Conservation (phyloP, 2,329 filamentous ascomycete genomes). For the Ceratocystis ficicola region DNA sequence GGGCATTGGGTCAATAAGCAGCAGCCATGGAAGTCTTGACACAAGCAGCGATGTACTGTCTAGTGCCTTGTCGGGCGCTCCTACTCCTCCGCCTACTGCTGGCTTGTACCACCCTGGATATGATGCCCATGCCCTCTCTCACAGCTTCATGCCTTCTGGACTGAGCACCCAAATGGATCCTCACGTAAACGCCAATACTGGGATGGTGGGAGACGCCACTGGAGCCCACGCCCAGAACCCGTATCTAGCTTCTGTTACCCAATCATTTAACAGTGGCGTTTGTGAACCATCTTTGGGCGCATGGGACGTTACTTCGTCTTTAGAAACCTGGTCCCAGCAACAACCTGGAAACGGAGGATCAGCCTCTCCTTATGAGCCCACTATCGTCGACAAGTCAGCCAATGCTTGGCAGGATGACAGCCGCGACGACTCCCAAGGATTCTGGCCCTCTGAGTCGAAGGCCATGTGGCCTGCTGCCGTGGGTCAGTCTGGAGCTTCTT, state of each 20-base stretch:
- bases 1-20: slow-evolving; percentile 19
- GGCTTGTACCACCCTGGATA: slow-evolving; percentile 8
- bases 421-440: slow-evolving; percentile 12
- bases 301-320: slow-evolving; percentile 16
- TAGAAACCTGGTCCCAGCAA: slow-evolving; percentile 16
- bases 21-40: slow-evolving; percentile 19
- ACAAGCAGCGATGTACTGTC: slow-evolving; percentile 19
- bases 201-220: not conserved
- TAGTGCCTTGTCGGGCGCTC: slow-evolving; percentile 6
- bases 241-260: slow-evolving; percentile 13
- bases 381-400: slow-evolving; percentile 16
- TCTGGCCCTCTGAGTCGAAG: slow-evolving; percentile 15
- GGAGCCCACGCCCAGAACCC: not conserved
- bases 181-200: not conserved
- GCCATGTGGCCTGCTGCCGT: slow-evolving; percentile 14
- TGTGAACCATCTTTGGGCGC: slow-evolving; percentile 9
- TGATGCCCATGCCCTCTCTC: not conserved
- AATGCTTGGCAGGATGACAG: slow-evolving; percentile 14
- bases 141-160: slow-evolving; percentile 12
- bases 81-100: slow-evolving; percentile 15
- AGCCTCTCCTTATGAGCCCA: slow-evolving; percentile 20
- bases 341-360: slow-evolving; percentile 10
- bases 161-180: slow-evolving; percentile 14
- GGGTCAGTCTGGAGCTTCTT: not conserved
- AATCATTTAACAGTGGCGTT: slow-evolving; percentile 17